phyloP scores from a whole-genome alignment of 2,329 filamentous ascomycete species.

The Orbilia blumenaviensis region DNA sequence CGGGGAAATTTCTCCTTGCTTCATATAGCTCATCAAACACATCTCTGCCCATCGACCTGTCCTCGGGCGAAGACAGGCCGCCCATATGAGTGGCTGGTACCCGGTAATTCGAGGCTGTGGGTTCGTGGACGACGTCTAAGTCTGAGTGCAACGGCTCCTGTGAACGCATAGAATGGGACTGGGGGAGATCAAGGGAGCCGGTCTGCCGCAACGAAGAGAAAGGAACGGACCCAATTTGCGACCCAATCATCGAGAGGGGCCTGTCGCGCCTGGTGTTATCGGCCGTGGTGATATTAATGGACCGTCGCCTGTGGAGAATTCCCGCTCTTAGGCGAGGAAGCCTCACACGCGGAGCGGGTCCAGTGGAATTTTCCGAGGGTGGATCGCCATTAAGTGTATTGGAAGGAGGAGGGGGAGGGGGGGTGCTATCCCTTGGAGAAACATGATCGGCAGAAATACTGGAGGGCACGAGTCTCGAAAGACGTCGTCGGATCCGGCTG shows the following conservation, averaged over 20 bases:
- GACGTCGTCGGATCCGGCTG: constrained; percentile 41
- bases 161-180: neutral
- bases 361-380: neutral
- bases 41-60: neutral
- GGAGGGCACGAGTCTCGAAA: constrained; percentile 50
- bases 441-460: constrained; percentile 12
- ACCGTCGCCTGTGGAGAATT: constrained; percentile 30
- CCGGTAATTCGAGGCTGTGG: neutral
- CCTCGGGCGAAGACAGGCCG: neutral
- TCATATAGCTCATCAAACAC: neutral
- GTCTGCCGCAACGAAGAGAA: constrained; percentile 20
- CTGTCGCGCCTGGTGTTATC: constrained; percentile 20
- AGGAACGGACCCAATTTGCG: constrained; percentile 20
- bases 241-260: constrained; percentile 28
- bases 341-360: constrained; percentile 12
- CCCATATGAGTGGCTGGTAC: neutral
- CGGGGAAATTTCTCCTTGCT: neutral
- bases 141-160: neutral
- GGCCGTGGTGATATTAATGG: constrained; percentile 3
- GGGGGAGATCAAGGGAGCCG: constrained; percentile 30
- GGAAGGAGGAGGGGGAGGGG: neutral
- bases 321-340: constrained; percentile 27
- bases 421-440: neutral
- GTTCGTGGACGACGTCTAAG: constrained; percentile 1
- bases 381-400: neutral